Percentiles rank a stretch among this genome's conserved stretches.
phyloP scores from a whole-genome alignment of 371 early-diverging fungal species.

The Mortierella sp. region DNA sequence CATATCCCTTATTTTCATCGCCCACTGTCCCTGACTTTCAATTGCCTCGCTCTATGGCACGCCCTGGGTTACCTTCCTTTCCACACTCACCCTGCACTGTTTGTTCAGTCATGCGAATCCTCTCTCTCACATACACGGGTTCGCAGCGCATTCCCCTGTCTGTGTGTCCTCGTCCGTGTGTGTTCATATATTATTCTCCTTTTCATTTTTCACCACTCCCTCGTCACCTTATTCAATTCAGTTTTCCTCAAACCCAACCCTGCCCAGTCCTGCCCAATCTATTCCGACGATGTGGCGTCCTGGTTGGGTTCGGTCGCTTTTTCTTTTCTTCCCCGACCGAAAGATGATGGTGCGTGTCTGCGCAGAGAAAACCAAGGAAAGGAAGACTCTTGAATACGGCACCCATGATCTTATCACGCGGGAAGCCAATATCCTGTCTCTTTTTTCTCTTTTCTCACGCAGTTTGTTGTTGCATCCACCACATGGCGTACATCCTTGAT shows the following conservation, averaged over 20 bases:
- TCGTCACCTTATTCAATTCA: neutral
- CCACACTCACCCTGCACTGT: neutral
- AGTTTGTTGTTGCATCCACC: neutral
- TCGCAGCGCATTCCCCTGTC: neutral
- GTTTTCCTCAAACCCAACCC: neutral
- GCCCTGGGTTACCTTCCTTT: neutral
- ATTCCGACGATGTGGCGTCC: neutral
- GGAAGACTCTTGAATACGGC: neutral
- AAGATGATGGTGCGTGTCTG: neutral
- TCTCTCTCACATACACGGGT: neutral
- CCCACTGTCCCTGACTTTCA: slow-evolving; percentile 6
- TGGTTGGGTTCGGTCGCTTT: neutral
- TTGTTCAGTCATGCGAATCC: neutral
- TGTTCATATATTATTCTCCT: neutral
- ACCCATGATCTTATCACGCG: neutral
- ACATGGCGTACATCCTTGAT: neutral
- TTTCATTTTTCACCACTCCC: neutral
- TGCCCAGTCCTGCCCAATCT: neutral
- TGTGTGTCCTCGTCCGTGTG: neutral
- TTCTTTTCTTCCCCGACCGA: neutral
- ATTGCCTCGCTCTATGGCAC: neutral
- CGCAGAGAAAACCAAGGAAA: neutral
- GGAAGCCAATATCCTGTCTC: neutral
- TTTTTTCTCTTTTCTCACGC: too few relatives aligned
- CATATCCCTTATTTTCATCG: neutral